Conservation (phyloP, 75 land plant genomes). For the Sequoia sempervirens region DNA sequence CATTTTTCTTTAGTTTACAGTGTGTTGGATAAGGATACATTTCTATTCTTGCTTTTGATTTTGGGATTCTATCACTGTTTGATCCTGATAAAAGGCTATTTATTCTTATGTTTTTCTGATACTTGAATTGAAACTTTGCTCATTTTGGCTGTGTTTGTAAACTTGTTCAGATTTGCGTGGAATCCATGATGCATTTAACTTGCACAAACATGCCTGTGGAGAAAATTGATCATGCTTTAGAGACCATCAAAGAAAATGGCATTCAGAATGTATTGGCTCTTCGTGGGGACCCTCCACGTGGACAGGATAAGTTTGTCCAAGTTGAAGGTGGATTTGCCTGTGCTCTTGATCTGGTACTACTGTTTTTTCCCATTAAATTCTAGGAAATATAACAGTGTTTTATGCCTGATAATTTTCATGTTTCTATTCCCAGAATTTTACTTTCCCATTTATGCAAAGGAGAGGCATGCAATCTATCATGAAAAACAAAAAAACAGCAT, state of each 20-base stretch:
- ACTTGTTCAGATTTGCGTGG: conserved; percentile 62
- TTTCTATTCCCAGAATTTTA: background rate
- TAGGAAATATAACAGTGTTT: background rate
- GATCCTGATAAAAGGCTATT: background rate
- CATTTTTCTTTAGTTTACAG: background rate
- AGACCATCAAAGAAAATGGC: conserved; percentile 75
- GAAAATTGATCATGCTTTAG: conserved; percentile 81
- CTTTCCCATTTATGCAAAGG: background rate
- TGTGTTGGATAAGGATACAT: background rate
- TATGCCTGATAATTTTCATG: background rate
- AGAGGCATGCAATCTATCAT: background rate
- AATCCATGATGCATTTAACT: conserved; percentile 97
- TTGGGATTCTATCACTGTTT: background rate
- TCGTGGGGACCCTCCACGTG: conserved; percentile 95
- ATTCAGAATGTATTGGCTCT: conserved; percentile 95
- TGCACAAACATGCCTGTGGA: conserved; percentile 99
- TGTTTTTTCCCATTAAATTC: background rate
- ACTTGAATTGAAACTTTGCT: background rate
- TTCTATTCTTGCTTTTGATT: background rate
- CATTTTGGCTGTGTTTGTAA: conserved; percentile 2
- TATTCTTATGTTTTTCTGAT: background rate
- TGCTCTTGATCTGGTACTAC: conserved; percentile 82
- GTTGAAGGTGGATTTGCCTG: conserved; percentile 86
- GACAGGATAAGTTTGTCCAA: conserved; percentile 92
- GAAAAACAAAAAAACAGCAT: background rate